phyloP scores from a whole-genome alignment of 129 eudicot species.

The Escallonia rubra region DNA sequence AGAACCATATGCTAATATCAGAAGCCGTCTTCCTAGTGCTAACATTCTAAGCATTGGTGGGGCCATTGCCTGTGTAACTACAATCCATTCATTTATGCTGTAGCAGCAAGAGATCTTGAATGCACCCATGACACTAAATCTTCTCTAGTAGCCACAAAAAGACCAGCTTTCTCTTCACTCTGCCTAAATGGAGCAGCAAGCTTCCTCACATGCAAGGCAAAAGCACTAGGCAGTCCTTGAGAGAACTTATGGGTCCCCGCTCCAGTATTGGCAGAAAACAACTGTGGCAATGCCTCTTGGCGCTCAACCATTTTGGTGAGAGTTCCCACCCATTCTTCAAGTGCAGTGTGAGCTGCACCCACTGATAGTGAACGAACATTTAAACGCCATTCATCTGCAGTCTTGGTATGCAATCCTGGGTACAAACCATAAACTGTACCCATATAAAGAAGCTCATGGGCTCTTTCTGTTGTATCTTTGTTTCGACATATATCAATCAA shows the following conservation, averaged over 20 bases:
- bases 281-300: constrained; percentile 47
- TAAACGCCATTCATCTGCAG: constrained; percentile 62
- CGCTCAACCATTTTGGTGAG: constrained; percentile 43
- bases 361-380: constrained; percentile 63
- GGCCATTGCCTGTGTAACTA: neutral
- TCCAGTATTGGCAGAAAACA: constrained; percentile 55
- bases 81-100: constrained; percentile 14
- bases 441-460: constrained; percentile 58
- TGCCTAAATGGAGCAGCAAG: constrained; percentile 58
- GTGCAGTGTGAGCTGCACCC: constrained; percentile 72
- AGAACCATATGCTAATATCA: constrained; percentile 16
- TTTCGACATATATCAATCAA: constrained; percentile 62
- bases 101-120: constrained; percentile 31
- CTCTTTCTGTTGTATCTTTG: constrained; percentile 41
- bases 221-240: constrained; percentile 47
- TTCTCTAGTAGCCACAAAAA: constrained; percentile 60
- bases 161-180: constrained; percentile 52
- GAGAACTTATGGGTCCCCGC: constrained; percentile 67
- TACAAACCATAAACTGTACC: constrained; percentile 61
- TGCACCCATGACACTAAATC: constrained; percentile 59
- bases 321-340: constrained; percentile 71
- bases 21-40: neutral
- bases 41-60: constrained; percentile 9
- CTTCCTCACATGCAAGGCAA: constrained; percentile 43
- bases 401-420: constrained; percentile 57